A percentile compares a stretch with the other conserved stretches of the same genome.
These are phyloP conservation scores for Psophocarpus tetragonolobus DNA, from an alignment of 306 rosid genomes.

Conservation along the genomic window DNA sequence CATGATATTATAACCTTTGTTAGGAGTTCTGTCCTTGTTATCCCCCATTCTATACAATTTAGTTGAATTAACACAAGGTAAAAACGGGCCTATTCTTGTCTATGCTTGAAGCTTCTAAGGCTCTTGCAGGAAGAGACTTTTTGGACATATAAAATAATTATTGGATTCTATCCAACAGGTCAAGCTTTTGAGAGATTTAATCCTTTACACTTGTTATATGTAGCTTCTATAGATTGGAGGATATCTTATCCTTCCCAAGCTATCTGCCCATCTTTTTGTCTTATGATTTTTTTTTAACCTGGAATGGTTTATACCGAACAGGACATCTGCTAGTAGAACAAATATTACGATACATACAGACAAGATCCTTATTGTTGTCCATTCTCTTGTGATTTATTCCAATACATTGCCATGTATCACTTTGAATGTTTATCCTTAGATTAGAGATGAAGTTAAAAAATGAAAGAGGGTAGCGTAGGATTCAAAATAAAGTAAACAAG, in stretches of 20 bases:
- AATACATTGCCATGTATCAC: conserved; percentile 14
- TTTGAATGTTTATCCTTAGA: background rate
- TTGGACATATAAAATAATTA: background rate
- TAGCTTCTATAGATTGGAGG: background rate
- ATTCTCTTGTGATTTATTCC: background rate
- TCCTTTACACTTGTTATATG: background rate
- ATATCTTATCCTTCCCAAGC: background rate
- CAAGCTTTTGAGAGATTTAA: background rate
- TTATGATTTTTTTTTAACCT: background rate
- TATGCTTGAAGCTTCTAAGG: background rate
- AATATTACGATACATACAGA: background rate
- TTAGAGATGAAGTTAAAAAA: conserved; percentile 16
- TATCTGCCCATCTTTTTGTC: background rate
- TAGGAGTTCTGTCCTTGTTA: conserved; percentile 14
- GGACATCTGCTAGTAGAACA: conserved; percentile 5
- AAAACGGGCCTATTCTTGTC: background rate
- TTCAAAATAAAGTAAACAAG: background rate
- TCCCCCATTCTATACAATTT: background rate
- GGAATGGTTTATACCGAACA: background rate
- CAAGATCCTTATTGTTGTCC: conserved; percentile 3
- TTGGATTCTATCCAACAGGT: background rate
- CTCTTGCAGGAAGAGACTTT: background rate
- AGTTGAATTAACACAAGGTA: conserved; percentile 7
- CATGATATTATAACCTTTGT: conserved; percentile 1
- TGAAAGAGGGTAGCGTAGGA: conserved; percentile 13